phyloP scores from a whole-genome alignment of 768 basidiomycete genomes.

The Boletus huronensis region DNA sequence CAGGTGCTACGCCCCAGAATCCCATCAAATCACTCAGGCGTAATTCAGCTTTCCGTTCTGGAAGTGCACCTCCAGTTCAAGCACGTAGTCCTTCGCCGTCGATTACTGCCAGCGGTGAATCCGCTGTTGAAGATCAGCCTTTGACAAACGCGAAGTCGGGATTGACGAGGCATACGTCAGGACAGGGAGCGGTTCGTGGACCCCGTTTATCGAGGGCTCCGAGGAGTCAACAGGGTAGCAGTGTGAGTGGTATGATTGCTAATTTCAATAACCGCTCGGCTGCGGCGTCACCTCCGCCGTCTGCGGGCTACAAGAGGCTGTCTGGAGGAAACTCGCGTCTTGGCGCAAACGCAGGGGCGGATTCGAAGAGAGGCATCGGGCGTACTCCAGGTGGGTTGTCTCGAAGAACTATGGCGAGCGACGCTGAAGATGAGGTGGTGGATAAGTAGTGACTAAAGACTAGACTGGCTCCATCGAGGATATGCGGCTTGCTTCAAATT shows the following conservation, averaged over 20 bases:
- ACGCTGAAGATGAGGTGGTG: constrained; percentile 75
- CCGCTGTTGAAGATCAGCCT: constrained; percentile 31
- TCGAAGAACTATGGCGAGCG: constrained; percentile 78
- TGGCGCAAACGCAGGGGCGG: constrained; percentile 5
- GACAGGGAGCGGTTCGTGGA: constrained; percentile 41
- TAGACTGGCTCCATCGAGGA: neutral
- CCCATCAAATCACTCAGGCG: constrained; percentile 42
- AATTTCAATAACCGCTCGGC: constrained; percentile 50
- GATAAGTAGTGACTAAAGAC: constrained; percentile 20
- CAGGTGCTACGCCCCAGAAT: constrained; percentile 51
- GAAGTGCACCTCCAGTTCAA: constrained; percentile 32
- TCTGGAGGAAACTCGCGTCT: constrained; percentile 35
- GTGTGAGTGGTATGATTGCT: constrained; percentile 54
- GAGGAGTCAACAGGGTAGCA: constrained; percentile 39
- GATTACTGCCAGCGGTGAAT: constrained; percentile 23
- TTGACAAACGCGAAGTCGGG: constrained; percentile 33
- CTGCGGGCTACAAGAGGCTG: constrained; percentile 43
- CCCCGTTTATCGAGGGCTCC: constrained; percentile 49
- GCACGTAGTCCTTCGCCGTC: constrained; percentile 46
- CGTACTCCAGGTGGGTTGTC: constrained; percentile 49
- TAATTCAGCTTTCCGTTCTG: constrained; percentile 33
- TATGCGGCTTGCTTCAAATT: neutral
- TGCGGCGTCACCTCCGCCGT: constrained; percentile 37
- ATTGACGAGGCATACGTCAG: constrained; percentile 49
- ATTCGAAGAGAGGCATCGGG: constrained; percentile 41